Evolutionary conservation across 805 yeast species (phyloP), one percentile per base, ranked within the genome.

Genomic region (Vanderwaltozyma tropicalis): DNA sequence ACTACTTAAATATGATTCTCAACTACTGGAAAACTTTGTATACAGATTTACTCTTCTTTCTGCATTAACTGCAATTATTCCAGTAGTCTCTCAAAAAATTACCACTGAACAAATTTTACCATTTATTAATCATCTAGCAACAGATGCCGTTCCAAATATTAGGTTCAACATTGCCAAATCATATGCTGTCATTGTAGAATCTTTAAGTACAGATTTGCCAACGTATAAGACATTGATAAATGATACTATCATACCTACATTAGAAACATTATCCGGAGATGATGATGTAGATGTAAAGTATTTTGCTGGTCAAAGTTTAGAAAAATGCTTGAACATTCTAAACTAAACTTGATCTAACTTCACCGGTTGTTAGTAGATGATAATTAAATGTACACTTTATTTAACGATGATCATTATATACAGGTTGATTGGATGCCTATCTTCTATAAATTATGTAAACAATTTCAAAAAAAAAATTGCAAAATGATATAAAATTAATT

Each of bases 161-260:
- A 74, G 96, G 56, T 92, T 92, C 67, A 92, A 89, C 63, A 86
- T 83, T 45, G 97, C 99, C 19, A 87, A 86, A 61, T 74, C 95
- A 14, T 77, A 82, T 54, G 71, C 74, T 28, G 64, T 69, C 18
- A 67, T 82, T 27, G 78, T 76, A 5, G 74, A 77, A 52, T 67
- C 76, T 13, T 63, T 83, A 41, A 36, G 34, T 13, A 20, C 19
- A 14, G 61, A 55, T 41, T 45, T 45, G 26, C 45, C 41, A 21
- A 43, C 48, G 16, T 52, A 49, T 30, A 48, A 59, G 24, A 52
- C 59, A 15, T 52, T 72, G 32, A 68, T 79, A 24, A 55, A 64
- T 31, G 61, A 63, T 18, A 71, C 76, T 29, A 72, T 88, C 29
- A 50, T 78, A 34, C 82, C 92, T 20, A 67, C 72, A 29, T 71